These are phyloP conservation scores for Mortierella sp. DNA, from an alignment of 371 early-diverging fungal genomes.

Conservation along the genomic window DNA sequence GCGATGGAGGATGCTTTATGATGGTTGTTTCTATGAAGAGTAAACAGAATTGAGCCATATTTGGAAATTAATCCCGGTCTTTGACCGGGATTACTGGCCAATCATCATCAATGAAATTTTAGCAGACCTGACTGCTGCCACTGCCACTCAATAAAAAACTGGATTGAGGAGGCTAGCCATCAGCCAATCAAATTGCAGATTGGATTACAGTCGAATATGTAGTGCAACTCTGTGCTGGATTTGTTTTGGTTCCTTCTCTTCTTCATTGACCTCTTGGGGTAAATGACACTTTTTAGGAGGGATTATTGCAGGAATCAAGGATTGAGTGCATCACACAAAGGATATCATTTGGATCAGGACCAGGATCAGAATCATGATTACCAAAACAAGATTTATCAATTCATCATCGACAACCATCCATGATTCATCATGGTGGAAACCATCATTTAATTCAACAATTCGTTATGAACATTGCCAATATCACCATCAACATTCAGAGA, in stretches of 20 bases:
- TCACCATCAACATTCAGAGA: not conserved
- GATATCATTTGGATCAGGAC: not conserved
- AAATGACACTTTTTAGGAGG: constrained; percentile 1
- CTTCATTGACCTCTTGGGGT: constrained; percentile 46
- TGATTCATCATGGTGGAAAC: too few species aligned
- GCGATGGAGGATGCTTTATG: not conserved
- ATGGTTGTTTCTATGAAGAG: not conserved
- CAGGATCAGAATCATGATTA: constrained; percentile 8
- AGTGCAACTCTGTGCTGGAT: not conserved
- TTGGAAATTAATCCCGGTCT: constrained; percentile 17
- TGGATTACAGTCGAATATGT: constrained; percentile 2
- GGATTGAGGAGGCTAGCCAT: constrained; percentile 21
- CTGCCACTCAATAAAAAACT: not conserved
- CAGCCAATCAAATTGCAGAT: constrained; percentile 26
- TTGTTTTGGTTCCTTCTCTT: constrained; percentile 47
- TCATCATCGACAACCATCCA: not conserved
- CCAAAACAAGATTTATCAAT: not conserved
- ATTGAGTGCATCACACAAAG: not conserved
- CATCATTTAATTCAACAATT: not conserved
- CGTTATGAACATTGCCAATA: not conserved
- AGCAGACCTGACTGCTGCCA: not conserved
- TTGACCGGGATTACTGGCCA: constrained; percentile 10
- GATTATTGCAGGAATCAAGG: not conserved
- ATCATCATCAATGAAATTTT: not conserved
- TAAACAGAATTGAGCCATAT: not conserved